Percentiles rank a stretch among this genome's conserved stretches.
phyloP scores from a whole-genome alignment of 768 basidiomycete genomes.

The Boletus sp. region DNA sequence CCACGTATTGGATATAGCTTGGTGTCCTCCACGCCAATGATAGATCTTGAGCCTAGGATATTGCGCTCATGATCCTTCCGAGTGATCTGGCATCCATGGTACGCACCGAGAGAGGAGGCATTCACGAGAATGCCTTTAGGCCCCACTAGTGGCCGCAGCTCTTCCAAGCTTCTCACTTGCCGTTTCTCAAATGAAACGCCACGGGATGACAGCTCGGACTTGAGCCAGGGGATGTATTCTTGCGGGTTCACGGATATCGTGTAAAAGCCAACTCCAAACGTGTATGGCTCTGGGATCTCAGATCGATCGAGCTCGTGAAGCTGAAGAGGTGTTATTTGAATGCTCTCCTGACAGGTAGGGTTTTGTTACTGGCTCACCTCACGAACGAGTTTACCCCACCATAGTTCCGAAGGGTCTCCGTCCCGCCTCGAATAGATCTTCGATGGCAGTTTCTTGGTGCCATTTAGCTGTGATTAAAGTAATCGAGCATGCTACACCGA shows the following conservation, averaged over 20 bases:
- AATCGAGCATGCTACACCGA: constrained; percentile 11
- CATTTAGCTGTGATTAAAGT: background rate
- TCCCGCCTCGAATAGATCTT: constrained; percentile 28
- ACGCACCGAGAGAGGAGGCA: constrained; percentile 51
- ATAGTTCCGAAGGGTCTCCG: constrained; percentile 25
- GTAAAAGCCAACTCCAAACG: constrained; percentile 41
- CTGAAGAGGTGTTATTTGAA: constrained; percentile 20
- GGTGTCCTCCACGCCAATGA: constrained; percentile 81
- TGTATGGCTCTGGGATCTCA: constrained; percentile 35
- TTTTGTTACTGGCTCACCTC: constrained; percentile 31
- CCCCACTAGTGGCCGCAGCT: constrained; percentile 40
- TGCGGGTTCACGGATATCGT: constrained; percentile 51
- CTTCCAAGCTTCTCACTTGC: constrained; percentile 42
- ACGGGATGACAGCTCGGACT: constrained; percentile 34
- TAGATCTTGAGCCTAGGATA: constrained; percentile 54
- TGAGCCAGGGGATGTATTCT: constrained; percentile 49
- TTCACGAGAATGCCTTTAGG: constrained; percentile 47
- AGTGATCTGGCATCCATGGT: background rate
- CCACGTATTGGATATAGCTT: constrained; percentile 75
- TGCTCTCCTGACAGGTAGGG: background rate
- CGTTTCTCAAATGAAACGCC: constrained; percentile 45
- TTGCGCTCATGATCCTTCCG: background rate
- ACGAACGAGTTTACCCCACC: constrained; percentile 40
- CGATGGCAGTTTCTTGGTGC: constrained; percentile 37
- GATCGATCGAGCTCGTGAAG: constrained; percentile 30